phyloP scores from a whole-genome alignment of 768 basidiomycete species.

The Leccinum fibrillosum region DNA sequence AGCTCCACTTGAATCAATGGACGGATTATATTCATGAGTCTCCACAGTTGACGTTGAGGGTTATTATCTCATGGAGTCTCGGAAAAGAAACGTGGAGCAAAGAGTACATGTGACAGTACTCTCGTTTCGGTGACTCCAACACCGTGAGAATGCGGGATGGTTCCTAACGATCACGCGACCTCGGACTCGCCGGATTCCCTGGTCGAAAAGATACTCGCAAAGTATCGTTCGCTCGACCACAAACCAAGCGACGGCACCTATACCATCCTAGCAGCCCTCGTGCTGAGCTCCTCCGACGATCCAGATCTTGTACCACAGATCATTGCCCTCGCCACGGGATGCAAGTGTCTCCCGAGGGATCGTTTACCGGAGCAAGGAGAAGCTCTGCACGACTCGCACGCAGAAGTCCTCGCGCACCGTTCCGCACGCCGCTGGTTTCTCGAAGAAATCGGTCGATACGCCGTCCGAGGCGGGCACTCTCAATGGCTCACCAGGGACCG shows the following conservation, averaged over 20 bases:
- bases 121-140: background rate
- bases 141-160: constrained; percentile 3
- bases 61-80: too few relatives aligned
- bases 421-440: constrained; percentile 77
- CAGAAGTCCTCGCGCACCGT: constrained; percentile 86
- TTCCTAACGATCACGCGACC: background rate
- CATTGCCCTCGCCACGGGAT: constrained; percentile 76
- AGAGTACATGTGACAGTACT: too few relatives aligned
- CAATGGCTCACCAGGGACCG: constrained; percentile 43
- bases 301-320: constrained; percentile 38
- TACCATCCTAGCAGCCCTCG: constrained; percentile 58
- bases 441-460: constrained; percentile 50
- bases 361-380: constrained; percentile 70
- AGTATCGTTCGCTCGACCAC: constrained; percentile 46
- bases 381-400: constrained; percentile 84
- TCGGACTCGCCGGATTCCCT: constrained; percentile 22
- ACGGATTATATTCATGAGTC: background rate
- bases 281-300: constrained; percentile 39
- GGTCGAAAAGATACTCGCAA: constrained; percentile 37
- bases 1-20: background rate
- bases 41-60: background rate
- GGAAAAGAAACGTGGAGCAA: too few relatives aligned
- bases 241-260: constrained; percentile 54
- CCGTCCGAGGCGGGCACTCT: constrained; percentile 34
- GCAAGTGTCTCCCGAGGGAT: constrained; percentile 73